Base-by-base conservation (phyloP, 2,329 filamentous ascomycete species). In the Xylariomycetidae sp. region DNA sequence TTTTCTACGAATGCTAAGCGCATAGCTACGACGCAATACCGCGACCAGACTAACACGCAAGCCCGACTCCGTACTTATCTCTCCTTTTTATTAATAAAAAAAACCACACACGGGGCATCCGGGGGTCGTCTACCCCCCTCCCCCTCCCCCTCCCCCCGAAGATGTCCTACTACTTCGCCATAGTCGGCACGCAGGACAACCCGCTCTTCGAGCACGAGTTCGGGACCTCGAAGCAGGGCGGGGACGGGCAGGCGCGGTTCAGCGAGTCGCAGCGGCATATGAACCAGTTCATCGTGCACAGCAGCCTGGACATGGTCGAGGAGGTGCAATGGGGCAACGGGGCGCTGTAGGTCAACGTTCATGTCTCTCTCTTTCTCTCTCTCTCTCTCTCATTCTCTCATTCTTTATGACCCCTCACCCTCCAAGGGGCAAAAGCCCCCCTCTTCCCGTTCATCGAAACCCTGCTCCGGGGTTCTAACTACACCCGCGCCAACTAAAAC, bases 121-220 rank as follows among this genome's bases (percentile, higher is more conserved):
- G n/a, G n/a, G n/a, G 12, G 6, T 12, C 7, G 11, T 19, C 25
- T 23, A 26, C 16, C 19, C 25, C n/a, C 13, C 13, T 17, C 18
- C 18, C 20, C 8, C n/a, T 23, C 20, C 8, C n/a, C 20, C 20
- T 23, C 20, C 20, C 8, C 20, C 20, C 8, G n/a, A 23, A 48
- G 37, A 97, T 97, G 92, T 96, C 89, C 40, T 98, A 97, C 74
- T 96, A 96, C 70, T 97, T 98, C 66, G 86, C 86, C 57, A 95
- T 98, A 50, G 80, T 98, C 61, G 92, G 89, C 56, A 94, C 88
- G 15, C 86, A 88, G 52, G 92, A 98, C 69, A 94, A 90, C 57
- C 90, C 92, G 20, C 77, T 98, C 48, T 98, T 97, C 67, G 90
- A 94, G 66, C 80, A 94, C 63, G 89, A 95, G 58, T 98, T 98